These are phyloP conservation scores for Candida labiduridarum DNA, from an alignment of 1,139 yeast genomes.

Conservation along the genomic window DNA sequence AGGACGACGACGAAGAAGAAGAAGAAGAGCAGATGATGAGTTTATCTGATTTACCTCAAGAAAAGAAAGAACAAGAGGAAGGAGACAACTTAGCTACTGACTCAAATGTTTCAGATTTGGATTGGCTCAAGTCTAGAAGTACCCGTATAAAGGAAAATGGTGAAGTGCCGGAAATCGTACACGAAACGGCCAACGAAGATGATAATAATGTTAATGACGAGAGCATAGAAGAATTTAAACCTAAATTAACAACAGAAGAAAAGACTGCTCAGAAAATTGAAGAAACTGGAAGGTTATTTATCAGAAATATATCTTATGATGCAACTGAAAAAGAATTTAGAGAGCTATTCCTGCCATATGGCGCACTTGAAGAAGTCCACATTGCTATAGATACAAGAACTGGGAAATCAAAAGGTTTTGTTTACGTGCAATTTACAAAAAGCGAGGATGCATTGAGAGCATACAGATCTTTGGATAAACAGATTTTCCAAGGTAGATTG, in stretches of 20 bases:
- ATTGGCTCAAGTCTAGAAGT: slow-evolving; percentile 84
- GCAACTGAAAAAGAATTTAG: slow-evolving; percentile 81
- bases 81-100: slow-evolving; percentile 43
- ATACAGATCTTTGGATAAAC: slow-evolving; percentile 73
- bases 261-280: slow-evolving; percentile 55
- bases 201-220: slow-evolving; percentile 18
- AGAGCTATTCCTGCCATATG: slow-evolving; percentile 57
- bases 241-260: slow-evolving; percentile 30
- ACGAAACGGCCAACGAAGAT: slow-evolving; percentile 22
- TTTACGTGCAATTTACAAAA: slow-evolving; percentile 71
- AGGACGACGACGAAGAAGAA: slow-evolving; percentile 16
- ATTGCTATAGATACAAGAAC: slow-evolving; percentile 89
- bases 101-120: slow-evolving; percentile 71
- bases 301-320: slow-evolving; percentile 82
- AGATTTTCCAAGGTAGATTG: slow-evolving; percentile 91
- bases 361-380: slow-evolving; percentile 77
- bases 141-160: slow-evolving; percentile 64
- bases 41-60: slow-evolving; percentile 17
- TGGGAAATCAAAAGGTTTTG: slow-evolving; percentile 91
- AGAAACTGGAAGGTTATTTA: slow-evolving; percentile 79
- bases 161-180: slow-evolving; percentile 25
- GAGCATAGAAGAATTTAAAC: slow-evolving; percentile 18
- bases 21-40: slow-evolving; percentile 24
- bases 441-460: slow-evolving; percentile 78
- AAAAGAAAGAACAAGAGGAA: slow-evolving; percentile 16